Conservation (phyloP, 768 basidiomycete species). For the Hortiboletus campestris region DNA sequence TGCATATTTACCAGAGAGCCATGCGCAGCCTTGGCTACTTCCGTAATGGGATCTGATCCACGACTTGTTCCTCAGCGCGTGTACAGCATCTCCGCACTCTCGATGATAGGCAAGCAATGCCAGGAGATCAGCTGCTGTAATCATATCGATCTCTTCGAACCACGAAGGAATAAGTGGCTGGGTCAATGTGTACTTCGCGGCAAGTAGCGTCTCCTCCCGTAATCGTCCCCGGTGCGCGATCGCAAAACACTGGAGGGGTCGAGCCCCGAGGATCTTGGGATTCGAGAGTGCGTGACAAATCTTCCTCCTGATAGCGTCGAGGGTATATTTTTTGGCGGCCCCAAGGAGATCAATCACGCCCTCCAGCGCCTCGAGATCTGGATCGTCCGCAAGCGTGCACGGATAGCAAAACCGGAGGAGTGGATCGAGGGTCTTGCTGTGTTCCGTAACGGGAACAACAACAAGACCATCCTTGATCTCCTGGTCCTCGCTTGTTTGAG, state of each 20-base stretch:
- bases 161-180: slow-evolving; percentile 1
- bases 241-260: slow-evolving; percentile 31
- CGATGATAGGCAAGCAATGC: no score
- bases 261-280: slow-evolving; percentile 18
- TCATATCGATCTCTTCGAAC: no score
- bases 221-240: slow-evolving; percentile 24
- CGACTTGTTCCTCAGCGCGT: no score
- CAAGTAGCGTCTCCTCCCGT: slow-evolving; percentile 23
- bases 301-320: slow-evolving; percentile 15
- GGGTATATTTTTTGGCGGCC: slow-evolving; percentile 16
- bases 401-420: slow-evolving; percentile 29
- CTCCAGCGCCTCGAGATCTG: slow-evolving; percentile 9
- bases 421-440: slow-evolving; percentile 12
- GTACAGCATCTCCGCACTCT: no score
- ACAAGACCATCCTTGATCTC: slow-evolving; percentile 9
- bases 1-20: no score
- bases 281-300: slow-evolving; percentile 16
- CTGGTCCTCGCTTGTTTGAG: slow-evolving; percentile 3
- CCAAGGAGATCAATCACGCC: slow-evolving; percentile 10
- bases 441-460: slow-evolving; percentile 17
- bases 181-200: slow-evolving; percentile 30
- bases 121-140: no score
- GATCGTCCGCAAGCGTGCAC: slow-evolving; percentile 23
- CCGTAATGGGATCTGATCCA: no score
- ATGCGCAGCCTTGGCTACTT: no score